Base-by-base conservation (phyloP, 306 rosid genomes). In the Cucumis hystrix region DNA sequence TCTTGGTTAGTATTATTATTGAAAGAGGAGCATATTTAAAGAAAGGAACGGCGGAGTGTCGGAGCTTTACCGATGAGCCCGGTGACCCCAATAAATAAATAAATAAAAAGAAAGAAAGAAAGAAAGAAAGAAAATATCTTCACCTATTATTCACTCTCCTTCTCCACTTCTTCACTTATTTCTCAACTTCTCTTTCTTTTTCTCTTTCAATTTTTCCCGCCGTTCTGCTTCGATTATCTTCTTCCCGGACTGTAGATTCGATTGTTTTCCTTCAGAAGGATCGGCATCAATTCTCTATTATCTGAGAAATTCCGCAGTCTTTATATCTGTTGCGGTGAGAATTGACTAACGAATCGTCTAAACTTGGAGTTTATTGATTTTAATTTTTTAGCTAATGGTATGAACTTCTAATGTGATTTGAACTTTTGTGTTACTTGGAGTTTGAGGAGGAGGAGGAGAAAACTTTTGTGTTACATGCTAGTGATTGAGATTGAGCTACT, bases 51-150 rank as follows among this genome's bases (percentile, higher is more conserved):
- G 74, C 56, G 56, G 74, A 21, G 74, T 68, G 74, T 68, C 55
- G 52, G 74, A 67, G 52, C 33, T 67, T 67, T 67, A 28, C 87
- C 85, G 87, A 82, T 81, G 74, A 83, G 85, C 82, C 81, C 83
- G 82, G 82, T 74, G 70, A n/a, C 76, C 4, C 5, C 37, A 33
- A 35, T 1, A 7, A 18, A 40, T 39, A n/a, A 41, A 12, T 10
- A 66, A 0, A 0, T 9, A 40, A 39, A 6, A 0, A 51, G 15
- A 51, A 14, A 3, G 6, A 64, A 0, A 51, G 15, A 51, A 14
- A 3, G 6, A 64, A 35, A 14, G 6, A 37, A 39, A 17, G 30
- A 4, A 3, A 64, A 35, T 28, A 7, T 2, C 35, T 23, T 35
- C 47, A 35, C 23, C 17, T 16, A 23, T 28, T 28, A 65, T 65